Evolutionary conservation across 2,329 filamentous ascomycete species (phyloP), one percentile per base, ranked within the genome.

Genomic region (Fusarium domesticum): DNA sequence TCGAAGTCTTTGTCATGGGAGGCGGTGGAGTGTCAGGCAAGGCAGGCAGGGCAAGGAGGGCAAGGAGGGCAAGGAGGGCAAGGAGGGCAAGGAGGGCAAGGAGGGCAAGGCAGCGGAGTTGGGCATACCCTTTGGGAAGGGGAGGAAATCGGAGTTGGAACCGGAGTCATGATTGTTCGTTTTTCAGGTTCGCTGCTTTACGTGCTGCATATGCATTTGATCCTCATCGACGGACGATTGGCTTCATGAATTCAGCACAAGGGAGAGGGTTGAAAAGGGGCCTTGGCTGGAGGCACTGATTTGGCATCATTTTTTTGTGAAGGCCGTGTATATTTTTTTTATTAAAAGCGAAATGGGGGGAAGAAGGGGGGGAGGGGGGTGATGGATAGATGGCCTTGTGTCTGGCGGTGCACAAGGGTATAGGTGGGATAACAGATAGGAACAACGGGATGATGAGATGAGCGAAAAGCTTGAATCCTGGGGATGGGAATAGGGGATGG

Each of bases 121-220:
- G 52, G 58, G 53, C 54, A 59, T 59, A 56, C 53, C 56, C 54
- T 56, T 60, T 57, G 45, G 49, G 50, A 54, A 54, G 56, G 58
- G 45, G 48, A 55, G 10, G 50, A 43, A 44, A 39, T 59, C 53
- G 58, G 61, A 59, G 57, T 64, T 60, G 53, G 60, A 59, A 58
- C 54, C 56, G 57, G 61, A 56, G 60, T 64, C 59, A 59, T 57
- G 56, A 61, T 59, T 59, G 60, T 59, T 60, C 54, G 47, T 55
- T 60, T 60, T 59, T 58, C 50, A 58, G 47, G 56, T 60, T 57
- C 57, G 56, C 54, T 60, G 56, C 52, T 58, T 60, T 59, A 53
- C 54, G 52, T 56, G 54, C 56, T 60, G 56, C 58, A 60, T 60
- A 57, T 60, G 57, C 57, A 60, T 60, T 56, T 59, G 50, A 57